A percentile compares a stretch with the other conserved stretches of the same genome.
These are phyloP conservation scores for Trichoderma sp. DNA, from an alignment of 2,329 filamentous ascomycete genomes.

Conservation along the genomic window DNA sequence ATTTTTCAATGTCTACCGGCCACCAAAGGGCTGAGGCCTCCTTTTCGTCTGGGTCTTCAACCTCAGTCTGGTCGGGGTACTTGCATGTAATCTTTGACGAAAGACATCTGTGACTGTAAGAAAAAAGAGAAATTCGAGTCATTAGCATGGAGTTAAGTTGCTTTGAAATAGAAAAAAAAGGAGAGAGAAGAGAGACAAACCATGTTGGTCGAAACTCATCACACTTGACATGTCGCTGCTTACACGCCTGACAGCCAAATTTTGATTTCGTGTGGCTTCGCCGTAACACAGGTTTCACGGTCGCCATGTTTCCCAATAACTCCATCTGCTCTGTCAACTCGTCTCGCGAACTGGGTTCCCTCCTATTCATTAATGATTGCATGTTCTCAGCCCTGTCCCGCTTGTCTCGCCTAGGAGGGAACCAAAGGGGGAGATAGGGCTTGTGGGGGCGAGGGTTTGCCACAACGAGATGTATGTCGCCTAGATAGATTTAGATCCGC, in stretches of 20 bases:
- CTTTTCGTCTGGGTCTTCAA: not conserved
- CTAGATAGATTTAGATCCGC: not conserved
- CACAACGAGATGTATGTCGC: not conserved
- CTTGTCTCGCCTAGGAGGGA: not conserved
- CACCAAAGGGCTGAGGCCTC: not conserved
- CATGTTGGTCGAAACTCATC: slow-evolving; percentile 11
- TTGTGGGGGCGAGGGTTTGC: not conserved
- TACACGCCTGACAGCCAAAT: slow-evolving; percentile 4
- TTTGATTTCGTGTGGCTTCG: slow-evolving; percentile 16
- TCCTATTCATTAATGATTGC: slow-evolving; percentile 2
- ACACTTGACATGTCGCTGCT: slow-evolving; percentile 7
- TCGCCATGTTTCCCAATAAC: not conserved
- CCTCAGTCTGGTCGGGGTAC: not conserved
- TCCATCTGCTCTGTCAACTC: not conserved
- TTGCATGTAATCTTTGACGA: not conserved
- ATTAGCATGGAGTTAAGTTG: not conserved
- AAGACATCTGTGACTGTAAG: not conserved
- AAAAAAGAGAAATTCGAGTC: not conserved
- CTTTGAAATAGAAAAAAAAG: not conserved
- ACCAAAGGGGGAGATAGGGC: not conserved
- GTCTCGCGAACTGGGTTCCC: not conserved
- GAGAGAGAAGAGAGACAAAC: not conserved
- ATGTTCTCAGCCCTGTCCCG: not conserved
- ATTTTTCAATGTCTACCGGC: slow-evolving; percentile 6
- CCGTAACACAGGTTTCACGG: not conserved